Conservation (phyloP, 2,329 filamentous ascomycete genomes). For the Botrytis hyacinthi region DNA sequence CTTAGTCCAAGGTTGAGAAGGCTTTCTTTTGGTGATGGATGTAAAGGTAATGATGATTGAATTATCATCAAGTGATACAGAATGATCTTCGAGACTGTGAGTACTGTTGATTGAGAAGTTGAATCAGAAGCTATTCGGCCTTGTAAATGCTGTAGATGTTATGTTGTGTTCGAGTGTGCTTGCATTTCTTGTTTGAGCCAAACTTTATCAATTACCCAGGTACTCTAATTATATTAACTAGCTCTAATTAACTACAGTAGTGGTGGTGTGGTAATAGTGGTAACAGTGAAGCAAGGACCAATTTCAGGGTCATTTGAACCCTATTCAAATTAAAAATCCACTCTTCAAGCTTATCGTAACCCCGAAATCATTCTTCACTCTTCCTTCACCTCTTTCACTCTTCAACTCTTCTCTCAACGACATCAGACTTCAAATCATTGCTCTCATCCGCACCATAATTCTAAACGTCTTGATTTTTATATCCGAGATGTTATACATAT, state of each 20-base stretch:
- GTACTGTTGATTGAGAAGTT: neutral
- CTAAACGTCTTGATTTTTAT: too few relatives aligned
- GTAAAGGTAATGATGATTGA: neutral
- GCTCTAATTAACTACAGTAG: too few relatives aligned
- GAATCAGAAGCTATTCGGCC: neutral
- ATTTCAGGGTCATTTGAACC: neutral
- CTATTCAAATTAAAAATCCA: neutral
- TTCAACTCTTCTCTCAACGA: neutral
- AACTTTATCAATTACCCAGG: neutral
- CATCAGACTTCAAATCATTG: neutral
- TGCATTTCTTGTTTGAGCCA: constrained; percentile 3
- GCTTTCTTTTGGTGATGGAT: neutral
- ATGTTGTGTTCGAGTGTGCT: neutral
- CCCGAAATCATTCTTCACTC: neutral
- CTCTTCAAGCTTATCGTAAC: neutral
- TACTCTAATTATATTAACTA: neutral
- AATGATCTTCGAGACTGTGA: neutral
- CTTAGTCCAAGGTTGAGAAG: neutral
- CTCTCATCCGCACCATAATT: neutral
- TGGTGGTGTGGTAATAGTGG: neutral
- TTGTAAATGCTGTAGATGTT: neutral
- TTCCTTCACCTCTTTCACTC: neutral
- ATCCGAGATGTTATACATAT: neutral
- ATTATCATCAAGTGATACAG: neutral
- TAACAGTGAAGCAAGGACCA: neutral